A percentile compares a stretch with the other conserved stretches of the same genome.
These are phyloP conservation scores for Microsporum audouinii DNA, from an alignment of 2,329 filamentous ascomycete genomes.

Conservation along the genomic window DNA sequence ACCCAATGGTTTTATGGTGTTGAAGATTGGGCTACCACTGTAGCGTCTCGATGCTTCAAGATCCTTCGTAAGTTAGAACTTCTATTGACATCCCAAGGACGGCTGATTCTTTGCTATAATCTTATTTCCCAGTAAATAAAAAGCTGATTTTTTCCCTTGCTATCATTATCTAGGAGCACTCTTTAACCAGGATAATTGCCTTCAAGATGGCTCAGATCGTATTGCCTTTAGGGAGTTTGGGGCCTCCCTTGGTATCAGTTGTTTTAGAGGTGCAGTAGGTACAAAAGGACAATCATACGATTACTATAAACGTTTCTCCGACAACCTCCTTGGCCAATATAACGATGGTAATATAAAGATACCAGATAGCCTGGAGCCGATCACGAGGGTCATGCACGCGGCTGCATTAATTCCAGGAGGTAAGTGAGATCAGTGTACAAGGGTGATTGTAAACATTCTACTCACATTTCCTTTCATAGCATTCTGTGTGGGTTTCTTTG, in stretches of 20 bases:
- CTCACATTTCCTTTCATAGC: slow-evolving; percentile 21
- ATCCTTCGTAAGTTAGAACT: slow-evolving; percentile 24
- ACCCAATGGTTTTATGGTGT: slow-evolving; percentile 39
- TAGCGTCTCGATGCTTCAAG: slow-evolving; percentile 29
- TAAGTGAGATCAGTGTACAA: slow-evolving; percentile 26
- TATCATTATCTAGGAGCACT: slow-evolving; percentile 23
- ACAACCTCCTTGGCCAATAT: slow-evolving; percentile 29
- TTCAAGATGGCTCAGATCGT: slow-evolving; percentile 27
- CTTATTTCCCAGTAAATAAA: too few relatives aligned
- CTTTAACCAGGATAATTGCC: slow-evolving; percentile 27
- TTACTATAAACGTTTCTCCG: slow-evolving; percentile 24
- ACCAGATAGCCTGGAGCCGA: slow-evolving; percentile 40
- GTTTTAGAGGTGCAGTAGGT: slow-evolving; percentile 24
- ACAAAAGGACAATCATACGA: slow-evolving; percentile 24
- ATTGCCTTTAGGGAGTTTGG: slow-evolving; percentile 48
- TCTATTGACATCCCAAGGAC: not conserved
- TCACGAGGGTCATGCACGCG: slow-evolving; percentile 48
- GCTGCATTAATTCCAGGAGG: slow-evolving; percentile 45
- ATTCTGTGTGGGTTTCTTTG: slow-evolving; percentile 28
- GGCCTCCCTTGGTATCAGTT: slow-evolving; percentile 39
- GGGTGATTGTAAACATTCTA: not conserved
- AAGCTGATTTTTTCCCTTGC: not conserved
- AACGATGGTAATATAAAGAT: slow-evolving; percentile 28
- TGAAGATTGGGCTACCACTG: slow-evolving; percentile 39
- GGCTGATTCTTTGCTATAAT: not conserved